Percentiles rank a stretch among this genome's conserved stretches.
phyloP scores from a whole-genome alignment of 257 asterid species.

The Scutellaria minor region DNA sequence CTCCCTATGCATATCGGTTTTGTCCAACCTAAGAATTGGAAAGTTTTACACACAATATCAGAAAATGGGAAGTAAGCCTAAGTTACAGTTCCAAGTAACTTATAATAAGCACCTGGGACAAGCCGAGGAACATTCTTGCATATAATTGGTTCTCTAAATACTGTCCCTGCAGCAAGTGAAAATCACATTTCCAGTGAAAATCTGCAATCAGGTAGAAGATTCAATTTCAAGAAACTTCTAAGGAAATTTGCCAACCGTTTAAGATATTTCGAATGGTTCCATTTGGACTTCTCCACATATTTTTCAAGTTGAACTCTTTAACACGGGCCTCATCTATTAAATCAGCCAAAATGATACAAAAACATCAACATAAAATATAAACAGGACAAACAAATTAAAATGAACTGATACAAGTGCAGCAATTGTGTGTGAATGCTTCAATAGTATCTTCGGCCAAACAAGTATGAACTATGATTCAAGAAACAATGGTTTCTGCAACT shows the following conservation, averaged over 20 bases:
- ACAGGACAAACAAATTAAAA: neutral
- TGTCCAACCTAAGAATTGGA: slow-evolving; percentile 57
- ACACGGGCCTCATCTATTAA: slow-evolving; percentile 64
- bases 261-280: slow-evolving; percentile 74
- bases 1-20: slow-evolving; percentile 77
- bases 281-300: slow-evolving; percentile 79
- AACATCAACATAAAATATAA: slow-evolving; percentile 29
- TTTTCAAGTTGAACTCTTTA: slow-evolving; percentile 62
- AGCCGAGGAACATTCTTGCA: slow-evolving; percentile 72
- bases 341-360: slow-evolving; percentile 29
- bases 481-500: slow-evolving; percentile 23
- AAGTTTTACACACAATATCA: neutral
- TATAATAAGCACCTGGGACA: slow-evolving; percentile 56
- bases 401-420: slow-evolving; percentile 22
- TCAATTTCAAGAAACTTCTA: slow-evolving; percentile 22
- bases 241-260: slow-evolving; percentile 47
- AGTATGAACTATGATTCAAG: slow-evolving; percentile 15
- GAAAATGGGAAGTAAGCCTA: slow-evolving; percentile 7
- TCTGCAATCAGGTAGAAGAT: slow-evolving; percentile 26
- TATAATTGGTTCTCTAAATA: slow-evolving; percentile 72
- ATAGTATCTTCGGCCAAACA: slow-evolving; percentile 7
- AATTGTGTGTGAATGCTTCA: slow-evolving; percentile 9
- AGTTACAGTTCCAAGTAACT: slow-evolving; percentile 19
- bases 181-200: slow-evolving; percentile 34
- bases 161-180: slow-evolving; percentile 58